Evolutionary conservation across 768 basidiomycete species (phyloP), one percentile per base, ranked within the genome.

Genomic region (Lactarius evosmus): DNA sequence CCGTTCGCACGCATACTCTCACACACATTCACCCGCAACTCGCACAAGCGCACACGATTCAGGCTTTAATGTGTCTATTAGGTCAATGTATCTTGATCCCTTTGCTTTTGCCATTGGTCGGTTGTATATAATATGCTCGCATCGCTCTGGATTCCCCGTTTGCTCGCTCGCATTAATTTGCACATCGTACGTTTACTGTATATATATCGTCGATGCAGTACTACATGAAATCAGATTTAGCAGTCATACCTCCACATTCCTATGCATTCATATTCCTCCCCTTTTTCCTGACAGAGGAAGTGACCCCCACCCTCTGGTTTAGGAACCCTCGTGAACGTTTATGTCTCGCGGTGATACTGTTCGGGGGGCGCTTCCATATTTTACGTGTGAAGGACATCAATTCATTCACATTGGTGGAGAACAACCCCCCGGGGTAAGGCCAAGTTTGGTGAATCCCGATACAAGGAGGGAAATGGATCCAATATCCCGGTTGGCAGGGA

Each of bases 51-150:
- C 44, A 56, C 38, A 55, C 27, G 50, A 52, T 27, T 52, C 50
- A 29, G 50, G 27, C 50, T 52, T 30, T 52, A 30, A 32, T 55
- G 33, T 54, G 51, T 61, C 60, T 41, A 54, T 61, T 52, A 52
- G 22, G 50, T 52, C 62, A 58, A 19, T 63, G 51, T 44, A 63
- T 63, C 57, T 63, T 44, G 57, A 22, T 49, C n/a, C 9, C 25
- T 30, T 34, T 27, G n/a, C 22, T 27, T 22, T 54, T 25, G 51
- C 56, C 57, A 63, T 63, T 44, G 56, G 44, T 55, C 58, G 58
- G 27, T 44, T 64, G 58, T 64, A 64, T 60, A 64, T 64, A 64
- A 59, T 36, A 59, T 36, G 40, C 12, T 54, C 62, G 22, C 50
- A 53, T 54, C 50, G 33, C 25, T 53, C 40, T 34, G 62, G 22